Conservation (phyloP, 768 basidiomycete genomes). For the Podaxis sp. region DNA sequence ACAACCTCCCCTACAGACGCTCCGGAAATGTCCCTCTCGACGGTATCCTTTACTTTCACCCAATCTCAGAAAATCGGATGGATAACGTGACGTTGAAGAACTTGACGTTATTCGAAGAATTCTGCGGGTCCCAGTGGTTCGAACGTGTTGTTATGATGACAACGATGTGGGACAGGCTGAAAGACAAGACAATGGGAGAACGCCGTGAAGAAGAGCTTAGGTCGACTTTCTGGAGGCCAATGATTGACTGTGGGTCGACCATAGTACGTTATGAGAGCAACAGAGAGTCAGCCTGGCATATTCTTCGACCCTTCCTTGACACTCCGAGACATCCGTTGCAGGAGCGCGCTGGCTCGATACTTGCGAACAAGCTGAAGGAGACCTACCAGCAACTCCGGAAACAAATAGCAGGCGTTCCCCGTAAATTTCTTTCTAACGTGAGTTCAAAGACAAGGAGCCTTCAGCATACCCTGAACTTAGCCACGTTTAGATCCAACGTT, state of each 20-base stretch:
- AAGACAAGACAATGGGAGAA: background rate
- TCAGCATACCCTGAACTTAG: too few relatives aligned
- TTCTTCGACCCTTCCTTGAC: background rate
- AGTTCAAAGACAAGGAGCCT: too few relatives aligned
- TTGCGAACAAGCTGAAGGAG: too few relatives aligned
- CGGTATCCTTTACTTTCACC: constrained; percentile 30
- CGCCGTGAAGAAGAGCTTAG: constrained; percentile 17
- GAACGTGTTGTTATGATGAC: constrained; percentile 33
- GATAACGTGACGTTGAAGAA: constrained; percentile 19
- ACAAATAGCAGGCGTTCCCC: too few relatives aligned
- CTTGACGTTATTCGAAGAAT: constrained; percentile 30
- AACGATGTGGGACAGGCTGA: constrained; percentile 22
- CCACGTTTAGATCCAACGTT: too few relatives aligned
- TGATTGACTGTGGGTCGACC: constrained; percentile 14
- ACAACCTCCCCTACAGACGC: background rate
- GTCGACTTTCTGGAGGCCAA: constrained; percentile 18
- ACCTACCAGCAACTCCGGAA: too few relatives aligned
- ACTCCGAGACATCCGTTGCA: too few relatives aligned
- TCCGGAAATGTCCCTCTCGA: constrained; percentile 18
- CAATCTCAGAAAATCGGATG: constrained; percentile 27
- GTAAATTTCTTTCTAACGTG: too few relatives aligned
- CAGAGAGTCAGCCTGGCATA: constrained; percentile 5
- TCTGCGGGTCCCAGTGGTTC: constrained; percentile 34
- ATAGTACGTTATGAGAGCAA: background rate
- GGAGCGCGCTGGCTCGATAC: too few relatives aligned